Conservation (phyloP, 140 eudicot species). For the Senecio squalidus region DNA sequence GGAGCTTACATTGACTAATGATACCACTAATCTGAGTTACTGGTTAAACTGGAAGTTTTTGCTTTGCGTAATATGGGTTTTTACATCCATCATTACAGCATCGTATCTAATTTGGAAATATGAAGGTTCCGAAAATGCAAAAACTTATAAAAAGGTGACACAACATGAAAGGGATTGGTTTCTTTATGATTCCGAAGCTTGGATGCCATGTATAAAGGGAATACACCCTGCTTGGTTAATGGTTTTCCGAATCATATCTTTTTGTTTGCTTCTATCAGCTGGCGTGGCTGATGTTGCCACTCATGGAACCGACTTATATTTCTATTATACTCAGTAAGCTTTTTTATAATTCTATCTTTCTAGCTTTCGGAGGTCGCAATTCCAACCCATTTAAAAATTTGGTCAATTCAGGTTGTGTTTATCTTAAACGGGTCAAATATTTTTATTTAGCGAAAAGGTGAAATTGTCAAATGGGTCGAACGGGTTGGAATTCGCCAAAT, state of each 20-base stretch:
- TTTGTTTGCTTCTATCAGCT: constrained; percentile 37
- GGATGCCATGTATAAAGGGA: constrained; percentile 78
- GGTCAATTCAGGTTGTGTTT: not conserved
- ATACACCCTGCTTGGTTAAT: constrained; percentile 60
- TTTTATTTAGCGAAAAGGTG: not conserved
- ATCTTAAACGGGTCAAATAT: not conserved
- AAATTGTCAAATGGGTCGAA: not conserved
- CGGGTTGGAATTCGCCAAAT: too few species aligned
- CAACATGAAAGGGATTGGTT: constrained; percentile 35
- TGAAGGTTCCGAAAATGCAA: constrained; percentile 28
- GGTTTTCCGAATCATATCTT: constrained; percentile 55
- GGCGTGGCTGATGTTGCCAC: constrained; percentile 44
- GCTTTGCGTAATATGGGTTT: constrained; percentile 60
- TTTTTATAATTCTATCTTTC: not conserved
- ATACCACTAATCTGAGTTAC: constrained; percentile 54
- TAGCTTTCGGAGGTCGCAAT: not conserved
- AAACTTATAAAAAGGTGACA: constrained; percentile 27
- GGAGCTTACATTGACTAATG: constrained; percentile 19
- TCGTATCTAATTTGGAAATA: constrained; percentile 55
- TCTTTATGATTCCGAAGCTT: constrained; percentile 43
- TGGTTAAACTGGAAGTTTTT: constrained; percentile 85
- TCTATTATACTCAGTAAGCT: constrained; percentile 73
- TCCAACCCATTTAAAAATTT: not conserved
- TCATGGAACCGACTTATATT: constrained; percentile 51
- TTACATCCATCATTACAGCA: constrained; percentile 49